phyloP scores from a whole-genome alignment of 805 yeast species.

The Suhomyces xylopsoci region DNA sequence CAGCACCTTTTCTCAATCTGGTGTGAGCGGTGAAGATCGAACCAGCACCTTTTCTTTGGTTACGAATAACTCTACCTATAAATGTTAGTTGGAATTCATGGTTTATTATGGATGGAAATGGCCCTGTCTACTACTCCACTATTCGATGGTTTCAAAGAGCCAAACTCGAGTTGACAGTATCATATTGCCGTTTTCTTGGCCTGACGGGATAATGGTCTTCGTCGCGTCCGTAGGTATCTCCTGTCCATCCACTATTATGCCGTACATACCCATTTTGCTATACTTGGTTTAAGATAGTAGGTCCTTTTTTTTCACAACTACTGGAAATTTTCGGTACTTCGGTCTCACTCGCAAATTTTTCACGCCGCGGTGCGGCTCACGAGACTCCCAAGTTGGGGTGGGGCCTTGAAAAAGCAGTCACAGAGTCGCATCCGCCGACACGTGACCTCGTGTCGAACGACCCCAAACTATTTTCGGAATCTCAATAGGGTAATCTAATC shows the following conservation, averaged over 20 bases:
- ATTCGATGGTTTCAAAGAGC: background rate
- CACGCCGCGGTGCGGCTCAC: conserved; percentile 2
- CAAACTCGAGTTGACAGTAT: background rate
- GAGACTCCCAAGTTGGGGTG: background rate
- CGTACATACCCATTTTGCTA: conserved; percentile 15
- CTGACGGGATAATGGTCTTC: background rate
- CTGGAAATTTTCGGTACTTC: background rate
- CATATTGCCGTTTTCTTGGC: background rate
- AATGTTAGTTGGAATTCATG: conserved; percentile 9
- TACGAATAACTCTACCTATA: conserved; percentile 98
- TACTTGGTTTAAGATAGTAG: conserved; percentile 9
- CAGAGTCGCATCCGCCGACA: background rate
- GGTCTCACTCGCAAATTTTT: conserved; percentile 3
- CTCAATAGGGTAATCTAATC: no score
- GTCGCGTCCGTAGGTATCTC: background rate
- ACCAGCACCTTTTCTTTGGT: conserved; percentile 99
- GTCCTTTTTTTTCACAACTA: conserved; percentile 1
- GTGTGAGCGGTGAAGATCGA: conserved; percentile 99
- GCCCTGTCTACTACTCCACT: background rate
- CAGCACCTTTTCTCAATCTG: conserved; percentile 99
- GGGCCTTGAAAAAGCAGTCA: conserved; percentile 5
- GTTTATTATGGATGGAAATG: background rate
- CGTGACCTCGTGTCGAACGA: background rate
- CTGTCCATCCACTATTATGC: background rate
- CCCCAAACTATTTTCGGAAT: background rate